Percentiles rank a stretch among this genome's conserved stretches.
phyloP scores from a whole-genome alignment of 345 rosid genomes.

The Arabidopsis suecica region DNA sequence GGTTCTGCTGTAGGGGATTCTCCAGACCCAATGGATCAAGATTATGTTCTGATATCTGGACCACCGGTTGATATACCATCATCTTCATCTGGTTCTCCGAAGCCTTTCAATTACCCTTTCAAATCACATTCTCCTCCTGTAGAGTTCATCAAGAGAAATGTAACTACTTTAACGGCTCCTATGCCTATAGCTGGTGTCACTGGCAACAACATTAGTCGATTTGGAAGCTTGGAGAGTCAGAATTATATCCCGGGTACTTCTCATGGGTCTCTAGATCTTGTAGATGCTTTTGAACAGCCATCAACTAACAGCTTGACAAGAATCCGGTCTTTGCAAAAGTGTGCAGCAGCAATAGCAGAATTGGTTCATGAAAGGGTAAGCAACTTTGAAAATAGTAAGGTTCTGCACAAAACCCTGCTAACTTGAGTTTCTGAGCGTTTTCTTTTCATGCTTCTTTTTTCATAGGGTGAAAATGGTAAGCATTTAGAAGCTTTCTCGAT shows the following conservation, averaged over 20 bases:
- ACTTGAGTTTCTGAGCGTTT: conserved; percentile 19
- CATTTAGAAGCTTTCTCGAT: conserved; percentile 90
- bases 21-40: conserved; percentile 85
- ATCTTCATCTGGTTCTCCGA: conserved; percentile 59
- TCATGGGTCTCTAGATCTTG: conserved; percentile 72
- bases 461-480: conserved; percentile 58
- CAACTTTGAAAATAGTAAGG: not conserved
- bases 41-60: conserved; percentile 88
- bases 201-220: conserved; percentile 44
- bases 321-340: conserved; percentile 78
- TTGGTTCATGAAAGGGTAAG: conserved; percentile 69
- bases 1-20: conserved; percentile 61
- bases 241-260: conserved; percentile 76
- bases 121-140: conserved; percentile 58
- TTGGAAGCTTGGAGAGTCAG: conserved; percentile 72
- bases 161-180: conserved; percentile 59
- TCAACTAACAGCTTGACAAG: conserved; percentile 67
- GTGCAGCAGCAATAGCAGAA: conserved; percentile 71
- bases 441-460: conserved; percentile 28
- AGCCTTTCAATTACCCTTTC: conserved; percentile 56
- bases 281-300: conserved; percentile 75
- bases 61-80: conserved; percentile 79
- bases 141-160: conserved; percentile 47
- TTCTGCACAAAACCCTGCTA: not conserved
- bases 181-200: conserved; percentile 64